phyloP scores from a whole-genome alignment of 768 basidiomycete genomes.

The Trametes sanguinea region DNA sequence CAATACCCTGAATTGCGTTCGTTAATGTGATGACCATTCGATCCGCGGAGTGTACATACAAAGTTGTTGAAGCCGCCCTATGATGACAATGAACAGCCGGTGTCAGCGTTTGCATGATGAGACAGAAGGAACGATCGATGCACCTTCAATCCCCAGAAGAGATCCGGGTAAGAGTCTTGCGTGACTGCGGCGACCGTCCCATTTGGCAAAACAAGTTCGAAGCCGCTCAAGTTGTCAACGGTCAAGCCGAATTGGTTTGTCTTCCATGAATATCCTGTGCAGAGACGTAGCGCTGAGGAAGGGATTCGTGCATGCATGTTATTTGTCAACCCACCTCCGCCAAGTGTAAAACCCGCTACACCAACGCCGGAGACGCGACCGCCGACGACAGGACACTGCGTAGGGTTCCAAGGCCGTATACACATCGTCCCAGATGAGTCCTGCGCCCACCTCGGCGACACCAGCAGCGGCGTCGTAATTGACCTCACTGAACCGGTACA shows the following conservation, averaged over 20 bases:
- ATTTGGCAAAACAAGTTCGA: constrained; percentile 58
- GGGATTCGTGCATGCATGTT: not conserved
- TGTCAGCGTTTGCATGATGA: not conserved
- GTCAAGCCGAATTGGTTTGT: constrained; percentile 64
- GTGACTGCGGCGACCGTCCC: constrained; percentile 44
- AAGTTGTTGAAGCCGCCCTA: constrained; percentile 70
- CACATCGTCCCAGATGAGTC: constrained; percentile 67
- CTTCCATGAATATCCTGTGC: constrained; percentile 62
- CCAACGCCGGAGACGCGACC: constrained; percentile 54
- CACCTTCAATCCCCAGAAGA: constrained; percentile 51
- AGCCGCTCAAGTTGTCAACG: constrained; percentile 54
- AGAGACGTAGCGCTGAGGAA: not conserved
- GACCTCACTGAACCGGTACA: constrained; percentile 34
- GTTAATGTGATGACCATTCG: not conserved
- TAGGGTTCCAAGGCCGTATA: constrained; percentile 53
- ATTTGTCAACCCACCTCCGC: constrained; percentile 48
- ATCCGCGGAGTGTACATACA: constrained; percentile 29
- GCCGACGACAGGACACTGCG: constrained; percentile 58
- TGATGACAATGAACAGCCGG: not conserved
- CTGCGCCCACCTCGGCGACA: constrained; percentile 36
- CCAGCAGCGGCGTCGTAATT: constrained; percentile 24
- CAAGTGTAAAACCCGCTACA: constrained; percentile 41
- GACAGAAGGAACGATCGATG: not conserved
- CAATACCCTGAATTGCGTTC: constrained; percentile 47
- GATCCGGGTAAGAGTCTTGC: constrained; percentile 34